Evolutionary conservation across 2,329 filamentous ascomycete genomes (phyloP).

Genomic region (Dissoconium aciculare): DNA sequence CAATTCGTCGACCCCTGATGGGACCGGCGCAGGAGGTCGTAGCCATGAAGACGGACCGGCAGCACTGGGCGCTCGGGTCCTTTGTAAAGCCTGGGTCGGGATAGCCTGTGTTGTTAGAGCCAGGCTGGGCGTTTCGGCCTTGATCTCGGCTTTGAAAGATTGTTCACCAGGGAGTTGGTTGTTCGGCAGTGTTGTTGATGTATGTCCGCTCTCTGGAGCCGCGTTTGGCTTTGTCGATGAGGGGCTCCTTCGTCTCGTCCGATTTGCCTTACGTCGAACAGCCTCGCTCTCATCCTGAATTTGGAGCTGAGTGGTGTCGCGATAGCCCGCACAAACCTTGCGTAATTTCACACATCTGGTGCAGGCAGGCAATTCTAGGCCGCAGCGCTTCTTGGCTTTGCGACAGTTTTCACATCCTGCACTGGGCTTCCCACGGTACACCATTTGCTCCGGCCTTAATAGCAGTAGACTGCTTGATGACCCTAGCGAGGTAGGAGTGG

Average conservation of each 20-base stretch:
- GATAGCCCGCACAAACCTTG: constrained; percentile 21
- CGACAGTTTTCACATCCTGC: constrained; percentile 22
- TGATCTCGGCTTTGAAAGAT: too few species aligned
- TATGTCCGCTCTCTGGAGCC: too few species aligned
- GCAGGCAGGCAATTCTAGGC: constrained; percentile 20
- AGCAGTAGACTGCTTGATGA: background rate
- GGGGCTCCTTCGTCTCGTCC: constrained; percentile 13
- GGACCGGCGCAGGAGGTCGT: background rate
- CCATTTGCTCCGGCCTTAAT: constrained; percentile 10
- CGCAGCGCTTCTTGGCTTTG: constrained; percentile 23
- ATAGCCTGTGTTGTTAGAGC: background rate
- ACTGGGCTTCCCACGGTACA: constrained; percentile 21
- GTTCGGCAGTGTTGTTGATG: constrained; percentile 12
- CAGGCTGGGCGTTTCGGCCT: background rate
- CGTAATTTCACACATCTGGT: constrained; percentile 20
- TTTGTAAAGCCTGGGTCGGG: background rate
- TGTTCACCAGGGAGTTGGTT: constrained; percentile 2
- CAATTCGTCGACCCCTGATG: constrained; percentile 14
- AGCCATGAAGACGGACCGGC: background rate
- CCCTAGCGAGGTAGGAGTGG: too few species aligned
- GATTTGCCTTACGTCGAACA: constrained; percentile 15
- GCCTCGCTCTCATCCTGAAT: constrained; percentile 22
- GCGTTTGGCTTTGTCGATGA: background rate
- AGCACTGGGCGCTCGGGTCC: background rate
- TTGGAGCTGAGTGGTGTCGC: constrained; percentile 20